Evolutionary conservation across 805 yeast species (phyloP).

Genomic region (Ogataea allantospora): DNA sequence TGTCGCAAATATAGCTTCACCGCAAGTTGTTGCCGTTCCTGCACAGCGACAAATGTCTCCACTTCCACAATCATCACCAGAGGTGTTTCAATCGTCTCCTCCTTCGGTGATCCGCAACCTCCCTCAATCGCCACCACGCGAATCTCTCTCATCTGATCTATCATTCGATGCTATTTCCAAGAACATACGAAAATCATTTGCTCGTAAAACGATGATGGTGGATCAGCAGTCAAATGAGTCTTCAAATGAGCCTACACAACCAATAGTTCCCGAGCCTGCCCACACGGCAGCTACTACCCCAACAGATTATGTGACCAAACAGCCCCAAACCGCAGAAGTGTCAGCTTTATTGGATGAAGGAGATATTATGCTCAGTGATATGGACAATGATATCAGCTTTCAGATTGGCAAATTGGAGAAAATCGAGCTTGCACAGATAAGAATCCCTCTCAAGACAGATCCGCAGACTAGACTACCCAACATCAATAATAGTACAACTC

Average conservation of each 20-base stretch:
- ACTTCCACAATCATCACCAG: neutral
- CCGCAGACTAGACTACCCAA: slow-evolving; percentile 14
- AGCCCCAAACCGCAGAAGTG: slow-evolving; percentile 2
- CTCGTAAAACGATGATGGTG: slow-evolving; percentile 20
- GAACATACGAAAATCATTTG: slow-evolving; percentile 33
- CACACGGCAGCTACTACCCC: slow-evolving; percentile 8
- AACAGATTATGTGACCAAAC: slow-evolving; percentile 5
- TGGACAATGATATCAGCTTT: slow-evolving; percentile 26
- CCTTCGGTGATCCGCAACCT: neutral
- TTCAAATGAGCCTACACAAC: slow-evolving; percentile 5
- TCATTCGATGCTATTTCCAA: slow-evolving; percentile 33
- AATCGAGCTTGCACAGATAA: slow-evolving; percentile 28
- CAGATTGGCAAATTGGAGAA: slow-evolving; percentile 30
- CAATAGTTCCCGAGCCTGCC: slow-evolving; percentile 1
- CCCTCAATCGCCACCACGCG: neutral
- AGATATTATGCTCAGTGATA: slow-evolving; percentile 21
- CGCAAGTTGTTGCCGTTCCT: neutral
- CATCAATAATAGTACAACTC: slow-evolving; percentile 23
- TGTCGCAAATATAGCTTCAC: no score
- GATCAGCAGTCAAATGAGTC: slow-evolving; percentile 5
- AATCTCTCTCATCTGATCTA: slow-evolving; percentile 14
- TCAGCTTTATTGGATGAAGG: slow-evolving; percentile 17
- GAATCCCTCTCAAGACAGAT: slow-evolving; percentile 24
- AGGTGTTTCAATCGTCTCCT: no score
- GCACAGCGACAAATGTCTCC: no score